Evolutionary conservation across 768 basidiomycete species (phyloP).

Genomic region (Phlebiopsis flavidoalba): DNA sequence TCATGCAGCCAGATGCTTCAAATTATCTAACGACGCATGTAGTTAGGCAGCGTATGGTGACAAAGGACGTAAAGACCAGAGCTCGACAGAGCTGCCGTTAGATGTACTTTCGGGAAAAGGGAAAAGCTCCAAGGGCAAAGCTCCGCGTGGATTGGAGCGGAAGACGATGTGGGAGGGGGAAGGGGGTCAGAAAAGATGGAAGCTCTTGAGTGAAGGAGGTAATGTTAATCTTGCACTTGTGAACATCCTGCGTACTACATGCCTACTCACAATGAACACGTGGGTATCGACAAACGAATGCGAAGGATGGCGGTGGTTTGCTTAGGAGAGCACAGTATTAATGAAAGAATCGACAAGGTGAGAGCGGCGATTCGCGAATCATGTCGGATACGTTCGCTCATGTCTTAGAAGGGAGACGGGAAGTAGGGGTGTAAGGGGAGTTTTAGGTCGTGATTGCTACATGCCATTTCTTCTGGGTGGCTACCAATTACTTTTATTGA

Average conservation of each 20-base stretch:
- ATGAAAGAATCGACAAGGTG: conserved; percentile 71
- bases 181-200: no score
- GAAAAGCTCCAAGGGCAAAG: conserved; percentile 68
- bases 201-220: no score
- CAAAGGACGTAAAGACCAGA: conserved; percentile 88
- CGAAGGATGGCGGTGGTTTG: conserved; percentile 81
- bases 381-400: not conserved
- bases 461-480: conserved; percentile 92
- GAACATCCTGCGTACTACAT: no score
- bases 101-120: conserved; percentile 64
- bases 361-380: not conserved
- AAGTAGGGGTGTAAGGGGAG: no score
- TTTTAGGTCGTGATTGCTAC: conserved; percentile 87
- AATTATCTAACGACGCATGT: not conserved
- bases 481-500: conserved; percentile 67
- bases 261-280: not conserved
- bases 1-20: not conserved
- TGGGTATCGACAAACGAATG: conserved; percentile 88
- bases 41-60: conserved; percentile 68
- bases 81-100: conserved; percentile 65
- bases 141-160: conserved; percentile 65
- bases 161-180: conserved; percentile 83
- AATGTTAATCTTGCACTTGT: no score
- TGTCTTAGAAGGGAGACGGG: no score
- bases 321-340: conserved; percentile 80